These are phyloP conservation scores for Hanseniaspora mollemarum DNA, from an alignment of 805 yeast genomes.

Conservation along the genomic window DNA sequence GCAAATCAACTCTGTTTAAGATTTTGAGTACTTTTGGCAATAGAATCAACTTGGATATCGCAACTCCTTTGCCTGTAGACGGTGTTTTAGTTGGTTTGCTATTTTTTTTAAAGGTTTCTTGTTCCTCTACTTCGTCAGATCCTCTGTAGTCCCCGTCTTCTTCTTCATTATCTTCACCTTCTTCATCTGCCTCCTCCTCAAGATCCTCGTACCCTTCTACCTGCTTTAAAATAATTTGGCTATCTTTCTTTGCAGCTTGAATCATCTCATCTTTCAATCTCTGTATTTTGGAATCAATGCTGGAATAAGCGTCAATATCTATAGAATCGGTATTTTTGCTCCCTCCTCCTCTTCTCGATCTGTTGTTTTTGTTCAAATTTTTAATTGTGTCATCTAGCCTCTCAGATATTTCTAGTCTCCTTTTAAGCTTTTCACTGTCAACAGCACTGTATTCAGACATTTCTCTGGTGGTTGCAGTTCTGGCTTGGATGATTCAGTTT, in stretches of 20 bases:
- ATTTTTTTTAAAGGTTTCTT: slow-evolving; percentile 26
- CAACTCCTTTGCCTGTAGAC: not conserved
- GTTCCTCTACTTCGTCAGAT: not conserved
- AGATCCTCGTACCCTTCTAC: not conserved
- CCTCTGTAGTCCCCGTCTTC: not conserved
- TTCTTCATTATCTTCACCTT: slow-evolving; percentile 22
- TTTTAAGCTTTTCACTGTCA: slow-evolving; percentile 8
- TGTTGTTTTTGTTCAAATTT: slow-evolving; percentile 54
- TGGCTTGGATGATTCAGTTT: not conserved
- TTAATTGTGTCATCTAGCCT: slow-evolving; percentile 52
- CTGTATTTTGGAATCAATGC: slow-evolving; percentile 85
- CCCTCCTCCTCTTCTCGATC: slow-evolving; percentile 49
- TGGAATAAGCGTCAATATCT: slow-evolving; percentile 62
- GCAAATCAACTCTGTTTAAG: slow-evolving; percentile 68
- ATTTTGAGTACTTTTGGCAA: slow-evolving; percentile 68
- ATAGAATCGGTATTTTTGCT: slow-evolving; percentile 45
- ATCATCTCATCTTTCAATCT: slow-evolving; percentile 81
- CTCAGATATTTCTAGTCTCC: slow-evolving; percentile 59
- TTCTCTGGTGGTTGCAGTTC: slow-evolving; percentile 7
- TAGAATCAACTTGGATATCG: slow-evolving; percentile 27
- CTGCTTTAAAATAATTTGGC: slow-evolving; percentile 39
- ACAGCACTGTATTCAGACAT: slow-evolving; percentile 15
- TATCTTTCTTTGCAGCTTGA: slow-evolving; percentile 67
- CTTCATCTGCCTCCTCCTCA: slow-evolving; percentile 15
- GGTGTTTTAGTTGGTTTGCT: slow-evolving; percentile 33